These are phyloP conservation scores for Ophiosphaerella narmari DNA, from an alignment of 2,329 filamentous ascomycete species.

Conservation along the genomic window DNA sequence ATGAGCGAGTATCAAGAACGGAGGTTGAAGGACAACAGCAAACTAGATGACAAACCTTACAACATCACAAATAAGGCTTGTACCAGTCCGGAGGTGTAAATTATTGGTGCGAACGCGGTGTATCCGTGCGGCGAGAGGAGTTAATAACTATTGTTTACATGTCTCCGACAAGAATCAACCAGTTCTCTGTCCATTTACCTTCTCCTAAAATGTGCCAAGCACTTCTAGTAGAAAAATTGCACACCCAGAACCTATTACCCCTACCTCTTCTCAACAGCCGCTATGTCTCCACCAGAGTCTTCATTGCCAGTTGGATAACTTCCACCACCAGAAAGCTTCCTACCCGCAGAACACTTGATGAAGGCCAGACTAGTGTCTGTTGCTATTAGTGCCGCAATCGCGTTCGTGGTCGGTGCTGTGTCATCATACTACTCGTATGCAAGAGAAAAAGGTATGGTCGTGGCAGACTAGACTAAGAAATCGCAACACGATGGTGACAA, in stretches of 20 bases:
- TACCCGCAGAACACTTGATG: background rate
- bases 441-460: background rate
- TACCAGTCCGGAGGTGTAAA: background rate
- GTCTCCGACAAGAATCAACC: too few species aligned
- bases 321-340: background rate
- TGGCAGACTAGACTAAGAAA: background rate
- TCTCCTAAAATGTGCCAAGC: too few species aligned
- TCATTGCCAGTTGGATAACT: slow-evolving; percentile 4
- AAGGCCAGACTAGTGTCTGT: slow-evolving; percentile 2
- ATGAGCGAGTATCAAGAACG: slow-evolving; percentile 8
- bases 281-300: background rate
- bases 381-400: slow-evolving; percentile 1
- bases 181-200: too few species aligned
- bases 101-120: too few species aligned
- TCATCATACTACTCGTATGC: background rate
- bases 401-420: background rate
- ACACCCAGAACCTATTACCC: too few species aligned
- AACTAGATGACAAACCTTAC: slow-evolving; percentile 11
- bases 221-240: too few species aligned
- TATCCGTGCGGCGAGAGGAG: too few species aligned
- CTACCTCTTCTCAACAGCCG: background rate
- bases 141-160: too few species aligned
- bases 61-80: slow-evolving; percentile 11
- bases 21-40: slow-evolving; percentile 6
- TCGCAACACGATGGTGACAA: background rate